Evolutionary conservation across 495 filamentous ascomycete species (phyloP).

Genomic region (Lophiotrema nucula): DNA sequence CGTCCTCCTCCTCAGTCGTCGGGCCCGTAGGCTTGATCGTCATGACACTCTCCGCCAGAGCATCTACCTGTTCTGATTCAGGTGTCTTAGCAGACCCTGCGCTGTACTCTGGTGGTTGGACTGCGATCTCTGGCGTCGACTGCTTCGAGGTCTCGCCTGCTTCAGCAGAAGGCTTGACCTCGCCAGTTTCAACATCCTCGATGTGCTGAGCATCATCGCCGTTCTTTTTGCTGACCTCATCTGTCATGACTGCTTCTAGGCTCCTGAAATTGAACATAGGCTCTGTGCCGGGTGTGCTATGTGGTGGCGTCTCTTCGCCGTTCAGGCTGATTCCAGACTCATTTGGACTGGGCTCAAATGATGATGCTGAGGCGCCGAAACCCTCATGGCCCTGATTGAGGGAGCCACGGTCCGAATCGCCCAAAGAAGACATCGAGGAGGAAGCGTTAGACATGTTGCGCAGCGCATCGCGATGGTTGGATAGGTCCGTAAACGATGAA

Average conservation of each 20-base stretch:
- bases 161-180: constrained; percentile 1
- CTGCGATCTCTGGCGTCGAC: constrained; percentile 27
- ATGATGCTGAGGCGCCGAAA: constrained; percentile 41
- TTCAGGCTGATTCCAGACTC: constrained; percentile 41
- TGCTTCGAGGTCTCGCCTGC: constrained; percentile 28
- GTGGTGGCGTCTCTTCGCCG: constrained; percentile 31
- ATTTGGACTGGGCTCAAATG: constrained; percentile 43
- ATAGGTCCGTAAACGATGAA: constrained; percentile 36
- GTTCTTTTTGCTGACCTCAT: constrained; percentile 53
- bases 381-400: constrained; percentile 43
- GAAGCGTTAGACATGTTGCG: constrained; percentile 81
- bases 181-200: constrained; percentile 24
- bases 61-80: background rate
- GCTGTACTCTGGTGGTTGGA: constrained; percentile 6
- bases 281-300: constrained; percentile 53
- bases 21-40: constrained; percentile 26
- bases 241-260: constrained; percentile 78
- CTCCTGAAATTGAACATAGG: constrained; percentile 91
- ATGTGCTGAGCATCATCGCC: constrained; percentile 36
- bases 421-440: constrained; percentile 71
- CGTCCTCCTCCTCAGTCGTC: constrained; percentile 22
- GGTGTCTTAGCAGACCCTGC: constrained; percentile 1
- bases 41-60: constrained; percentile 20
- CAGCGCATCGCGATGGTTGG: constrained; percentile 61
- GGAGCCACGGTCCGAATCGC: constrained; percentile 61